A percentile compares a stretch with the other conserved stretches of the same genome.
phyloP scores from a whole-genome alignment of 2,329 filamentous ascomycete genomes.

The Ophiosphaerella korrae region DNA sequence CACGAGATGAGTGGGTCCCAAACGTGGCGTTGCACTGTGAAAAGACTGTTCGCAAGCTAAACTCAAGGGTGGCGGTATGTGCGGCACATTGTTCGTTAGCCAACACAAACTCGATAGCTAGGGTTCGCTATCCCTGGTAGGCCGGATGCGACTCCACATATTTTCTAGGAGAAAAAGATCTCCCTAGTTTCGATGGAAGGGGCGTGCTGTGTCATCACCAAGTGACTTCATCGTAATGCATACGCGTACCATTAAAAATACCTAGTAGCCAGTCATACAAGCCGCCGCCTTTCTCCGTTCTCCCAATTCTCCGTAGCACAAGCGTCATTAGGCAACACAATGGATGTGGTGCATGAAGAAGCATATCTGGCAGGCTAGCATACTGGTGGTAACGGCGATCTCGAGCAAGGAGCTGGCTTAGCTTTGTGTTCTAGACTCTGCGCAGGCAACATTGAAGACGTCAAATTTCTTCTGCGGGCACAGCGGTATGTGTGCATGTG shows the following conservation, averaged over 20 bases:
- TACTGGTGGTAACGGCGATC: constrained; percentile 31
- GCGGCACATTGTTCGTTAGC: constrained; percentile 17
- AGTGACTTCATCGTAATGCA: not conserved
- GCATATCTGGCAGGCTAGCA: constrained; percentile 15
- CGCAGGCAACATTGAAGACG: constrained; percentile 29
- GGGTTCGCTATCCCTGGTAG: constrained; percentile 24
- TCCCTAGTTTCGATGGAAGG: too few relatives aligned
- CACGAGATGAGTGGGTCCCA: constrained; percentile 45
- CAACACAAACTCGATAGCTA: constrained; percentile 5
- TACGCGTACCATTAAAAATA: too few relatives aligned
- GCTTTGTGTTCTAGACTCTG: constrained; percentile 41
- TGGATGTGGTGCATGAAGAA: constrained; percentile 21
- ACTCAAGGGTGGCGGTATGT: constrained; percentile 27
- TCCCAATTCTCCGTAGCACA: constrained; percentile 11
- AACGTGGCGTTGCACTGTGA: constrained; percentile 43
- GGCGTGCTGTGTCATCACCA: too few relatives aligned
- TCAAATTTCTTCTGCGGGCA: constrained; percentile 33
- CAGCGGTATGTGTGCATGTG: constrained; percentile 28
- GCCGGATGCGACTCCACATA: constrained; percentile 17
- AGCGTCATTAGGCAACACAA: not conserved
- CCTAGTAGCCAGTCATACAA: constrained; percentile 1
- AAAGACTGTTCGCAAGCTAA: constrained; percentile 26
- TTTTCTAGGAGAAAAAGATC: not conserved
- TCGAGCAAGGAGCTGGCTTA: constrained; percentile 15
- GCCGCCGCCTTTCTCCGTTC: constrained; percentile 10